Percentiles rank a stretch among this genome's conserved stretches.
phyloP scores from a whole-genome alignment of 108 stramenopile species.

The Poteriospumella lacustris region DNA sequence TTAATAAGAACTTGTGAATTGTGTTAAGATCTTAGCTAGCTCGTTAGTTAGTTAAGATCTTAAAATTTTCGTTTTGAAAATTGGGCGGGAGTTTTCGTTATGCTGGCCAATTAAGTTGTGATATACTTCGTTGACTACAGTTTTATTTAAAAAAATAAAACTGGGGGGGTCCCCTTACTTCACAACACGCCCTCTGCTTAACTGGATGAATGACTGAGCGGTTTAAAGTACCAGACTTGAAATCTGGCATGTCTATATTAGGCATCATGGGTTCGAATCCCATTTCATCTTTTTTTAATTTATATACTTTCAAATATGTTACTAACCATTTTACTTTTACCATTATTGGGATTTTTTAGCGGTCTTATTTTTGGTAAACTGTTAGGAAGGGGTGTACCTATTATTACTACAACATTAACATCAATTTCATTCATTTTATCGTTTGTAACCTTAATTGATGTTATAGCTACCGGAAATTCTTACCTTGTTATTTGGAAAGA shows the following conservation, averaged over 20 bases:
- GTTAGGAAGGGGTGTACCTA: slow-evolving; percentile 35
- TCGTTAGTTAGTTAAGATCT: slow-evolving; percentile 15
- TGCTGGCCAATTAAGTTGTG: not conserved
- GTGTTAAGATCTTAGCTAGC: slow-evolving; percentile 3
- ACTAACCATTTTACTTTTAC: slow-evolving; percentile 9
- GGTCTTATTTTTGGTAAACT: slow-evolving; percentile 1
- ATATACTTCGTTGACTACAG: not conserved
- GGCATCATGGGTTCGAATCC: slow-evolving; percentile 37
- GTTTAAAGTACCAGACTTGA: slow-evolving; percentile 10
- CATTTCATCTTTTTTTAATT: slow-evolving; percentile 21
- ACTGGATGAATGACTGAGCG: slow-evolving; percentile 14
- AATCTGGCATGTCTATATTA: slow-evolving; percentile 1
- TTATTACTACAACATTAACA: slow-evolving; percentile 23
- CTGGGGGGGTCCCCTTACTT: not conserved
- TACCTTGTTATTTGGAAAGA: slow-evolving; percentile 8
- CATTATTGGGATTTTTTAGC: slow-evolving; percentile 24
- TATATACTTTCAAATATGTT: slow-evolving; percentile 28
- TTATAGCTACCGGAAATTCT: slow-evolving; percentile 22
- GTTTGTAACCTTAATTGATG: not conserved
- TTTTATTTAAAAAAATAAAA: slow-evolving; percentile 21
- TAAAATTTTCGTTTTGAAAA: not conserved
- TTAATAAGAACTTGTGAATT: slow-evolving; percentile 3
- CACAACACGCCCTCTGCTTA: not conserved
- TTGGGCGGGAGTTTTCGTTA: not conserved
- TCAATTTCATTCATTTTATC: slow-evolving; percentile 25